Evolutionary conservation across 495 filamentous ascomycete species (phyloP), one percentile per base, ranked within the genome.

Genomic region (Talaromyces trachyspermus): DNA sequence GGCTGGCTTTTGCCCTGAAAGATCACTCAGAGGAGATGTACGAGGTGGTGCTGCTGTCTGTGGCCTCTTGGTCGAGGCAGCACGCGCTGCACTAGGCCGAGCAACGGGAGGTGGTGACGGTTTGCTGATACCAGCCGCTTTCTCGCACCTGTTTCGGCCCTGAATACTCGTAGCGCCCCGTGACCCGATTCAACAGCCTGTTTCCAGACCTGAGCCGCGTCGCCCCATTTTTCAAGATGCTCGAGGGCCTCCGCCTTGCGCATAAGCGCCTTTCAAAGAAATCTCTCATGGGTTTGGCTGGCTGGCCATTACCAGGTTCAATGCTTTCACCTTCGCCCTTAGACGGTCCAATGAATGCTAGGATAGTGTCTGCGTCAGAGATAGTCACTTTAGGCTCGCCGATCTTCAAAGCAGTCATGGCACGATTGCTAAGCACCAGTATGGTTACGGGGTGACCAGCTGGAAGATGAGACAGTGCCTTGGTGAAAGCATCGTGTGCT

Each of bases 191-290:
- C 86, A 12, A 96, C 85, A 20, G 87, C 89, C 18, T 76, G 68
- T 51, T 81, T 81, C 92, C 92, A 98, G 0, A 82, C 76, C 15
- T 76, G 70, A 0, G 77, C 81, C 3, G 92, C 94, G 23, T 96
- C 90, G 2, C 64, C 59, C 91, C 92, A 98, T 59, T 85, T 85
- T 68, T 98, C 92, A 58, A 98, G 81, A 55, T 96, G 86, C 66
- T 98, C 92, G 23, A 97, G 73, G 2, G 86, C 91, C 62, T 97
- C 94, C 11, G 94, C 92, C 70, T 96, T 96, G 47, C 94, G 84
- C 63, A 83, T 89, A 33, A 95, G 71, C 0, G 89, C 90, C 64
- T 96, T 97, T 40, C 87, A 62, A 81, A 97, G 58, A 95, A 88
- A 30, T 91, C 88, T 37, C 76, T 83, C 90, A 98, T 96, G 35